A percentile compares a stretch with the other conserved stretches of the same genome.
These are phyloP conservation scores for Vigna mungo DNA, from an alignment of 306 rosid genomes.

Conservation along the genomic window DNA sequence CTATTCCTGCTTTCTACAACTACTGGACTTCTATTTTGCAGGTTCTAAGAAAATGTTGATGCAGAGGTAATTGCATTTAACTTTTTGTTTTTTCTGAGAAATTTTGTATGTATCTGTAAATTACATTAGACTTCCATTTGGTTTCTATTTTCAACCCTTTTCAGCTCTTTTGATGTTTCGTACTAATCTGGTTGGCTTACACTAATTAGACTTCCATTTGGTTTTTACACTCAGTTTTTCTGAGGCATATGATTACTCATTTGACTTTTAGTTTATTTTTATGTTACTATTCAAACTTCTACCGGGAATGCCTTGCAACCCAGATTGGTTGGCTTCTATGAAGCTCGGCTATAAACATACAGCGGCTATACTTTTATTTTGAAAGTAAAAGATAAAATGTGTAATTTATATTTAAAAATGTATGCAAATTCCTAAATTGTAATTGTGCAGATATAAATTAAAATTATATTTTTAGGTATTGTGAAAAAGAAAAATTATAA, in stretches of 20 bases:
- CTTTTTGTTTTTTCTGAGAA: background rate
- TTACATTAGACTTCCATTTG: background rate
- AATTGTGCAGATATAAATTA: too few species aligned
- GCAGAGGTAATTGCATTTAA: background rate
- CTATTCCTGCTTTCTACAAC: background rate
- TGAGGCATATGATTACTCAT: background rate
- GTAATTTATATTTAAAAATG: too few species aligned
- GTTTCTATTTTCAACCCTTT: background rate
- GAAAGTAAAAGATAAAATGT: too few species aligned
- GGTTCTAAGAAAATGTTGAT: background rate
- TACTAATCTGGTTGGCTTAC: too few species aligned
- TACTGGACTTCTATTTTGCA: constrained; percentile 9
- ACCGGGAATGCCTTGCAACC: background rate
- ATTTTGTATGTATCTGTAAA: background rate
- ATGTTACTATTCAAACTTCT: background rate
- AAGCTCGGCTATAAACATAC: too few species aligned
- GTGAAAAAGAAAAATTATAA: too few species aligned
- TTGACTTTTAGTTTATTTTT: background rate
- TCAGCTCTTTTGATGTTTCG: background rate
- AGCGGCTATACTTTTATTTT: too few species aligned
- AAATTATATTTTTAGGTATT: too few species aligned
- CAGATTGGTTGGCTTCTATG: background rate
- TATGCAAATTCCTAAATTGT: too few species aligned
- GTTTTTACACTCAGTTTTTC: too few species aligned
- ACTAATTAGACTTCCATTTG: too few species aligned